Conservation (phyloP, 352 stramenopile genomes). For the Aphanomyces stellatus region DNA sequence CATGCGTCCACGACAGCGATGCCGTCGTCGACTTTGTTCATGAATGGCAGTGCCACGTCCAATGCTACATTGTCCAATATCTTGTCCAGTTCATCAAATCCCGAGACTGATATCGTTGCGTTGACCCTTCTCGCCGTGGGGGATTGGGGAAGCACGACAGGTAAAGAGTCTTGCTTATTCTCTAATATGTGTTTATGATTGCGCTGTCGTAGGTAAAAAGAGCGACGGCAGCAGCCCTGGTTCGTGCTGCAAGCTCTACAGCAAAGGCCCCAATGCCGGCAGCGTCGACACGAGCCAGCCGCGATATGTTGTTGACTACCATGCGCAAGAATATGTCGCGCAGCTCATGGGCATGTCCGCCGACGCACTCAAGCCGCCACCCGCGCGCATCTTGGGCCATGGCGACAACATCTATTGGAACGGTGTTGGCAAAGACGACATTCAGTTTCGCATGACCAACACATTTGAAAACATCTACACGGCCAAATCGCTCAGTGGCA, state of each 20-base stretch:
- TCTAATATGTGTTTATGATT: no score
- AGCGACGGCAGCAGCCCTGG: slow-evolving; percentile 30
- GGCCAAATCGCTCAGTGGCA: slow-evolving; percentile 53
- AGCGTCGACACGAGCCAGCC: slow-evolving; percentile 5
- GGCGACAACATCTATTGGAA: slow-evolving; percentile 18
- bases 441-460: slow-evolving; percentile 71
- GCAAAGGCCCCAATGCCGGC: slow-evolving; percentile 46
- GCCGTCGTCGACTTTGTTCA: no score
- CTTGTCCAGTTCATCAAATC: slow-evolving; percentile 9
- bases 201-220: no score
- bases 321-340: slow-evolving; percentile 76
- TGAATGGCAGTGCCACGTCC: no score
- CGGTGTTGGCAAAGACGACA: slow-evolving; percentile 37
- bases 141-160: slow-evolving; percentile 76
- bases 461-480: slow-evolving; percentile 84
- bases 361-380: slow-evolving; percentile 45
- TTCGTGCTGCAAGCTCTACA: slow-evolving; percentile 86
- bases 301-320: slow-evolving; percentile 68
- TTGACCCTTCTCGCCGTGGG: slow-evolving; percentile 82
- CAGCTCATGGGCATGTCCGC: slow-evolving; percentile 67
- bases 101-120: slow-evolving; percentile 22
- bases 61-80: no score
- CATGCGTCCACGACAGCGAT: no score
- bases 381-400: slow-evolving; percentile 49
- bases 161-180: slow-evolving; percentile 31